Percentiles rank a stretch among this genome's conserved stretches.
Evolutionary conservation across 305 asterid genomes (phyloP).

Genomic region (Fraxinus angustifolia): DNA sequence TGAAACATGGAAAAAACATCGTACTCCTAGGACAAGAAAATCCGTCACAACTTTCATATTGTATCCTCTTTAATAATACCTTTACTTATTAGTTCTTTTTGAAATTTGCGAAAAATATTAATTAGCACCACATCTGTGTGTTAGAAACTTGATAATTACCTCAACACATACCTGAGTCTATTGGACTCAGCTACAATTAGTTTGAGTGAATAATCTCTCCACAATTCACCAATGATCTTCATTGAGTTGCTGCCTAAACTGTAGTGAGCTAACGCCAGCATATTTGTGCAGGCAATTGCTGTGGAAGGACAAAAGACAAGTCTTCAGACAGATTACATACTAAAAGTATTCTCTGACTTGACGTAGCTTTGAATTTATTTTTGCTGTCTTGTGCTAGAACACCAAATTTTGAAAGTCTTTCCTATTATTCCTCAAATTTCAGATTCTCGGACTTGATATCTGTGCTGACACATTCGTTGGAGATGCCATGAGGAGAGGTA

Average conservation of each 20-base stretch:
- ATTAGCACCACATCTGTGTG: not conserved
- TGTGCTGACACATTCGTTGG: conserved; percentile 71
- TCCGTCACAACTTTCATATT: not conserved
- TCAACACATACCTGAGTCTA: not conserved
- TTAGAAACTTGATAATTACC: not conserved
- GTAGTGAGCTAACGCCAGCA: conserved; percentile 9
- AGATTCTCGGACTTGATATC: conserved; percentile 85
- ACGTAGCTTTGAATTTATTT: conserved; percentile 6
- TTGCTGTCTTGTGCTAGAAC: not conserved
- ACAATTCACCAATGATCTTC: not conserved
- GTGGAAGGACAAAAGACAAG: conserved; percentile 64
- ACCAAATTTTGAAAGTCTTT: conserved; percentile 6
- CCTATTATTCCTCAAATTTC: conserved; percentile 6
- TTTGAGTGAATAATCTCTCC: not conserved
- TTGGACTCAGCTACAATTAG: not conserved
- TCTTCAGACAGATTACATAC: conserved; percentile 71
- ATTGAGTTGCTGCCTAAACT: not conserved
- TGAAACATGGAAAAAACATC: not conserved
- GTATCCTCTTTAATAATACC: not conserved
- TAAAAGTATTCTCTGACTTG: conserved; percentile 41
- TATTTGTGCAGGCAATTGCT: conserved; percentile 57
- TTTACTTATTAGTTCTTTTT: not conserved
- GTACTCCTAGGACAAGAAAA: not conserved
- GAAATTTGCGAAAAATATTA: not conserved
- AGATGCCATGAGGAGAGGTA: conserved; percentile 74